phyloP scores from a whole-genome alignment of 2,329 filamentous ascomycete species.

The Paecilomyces sp. region DNA sequence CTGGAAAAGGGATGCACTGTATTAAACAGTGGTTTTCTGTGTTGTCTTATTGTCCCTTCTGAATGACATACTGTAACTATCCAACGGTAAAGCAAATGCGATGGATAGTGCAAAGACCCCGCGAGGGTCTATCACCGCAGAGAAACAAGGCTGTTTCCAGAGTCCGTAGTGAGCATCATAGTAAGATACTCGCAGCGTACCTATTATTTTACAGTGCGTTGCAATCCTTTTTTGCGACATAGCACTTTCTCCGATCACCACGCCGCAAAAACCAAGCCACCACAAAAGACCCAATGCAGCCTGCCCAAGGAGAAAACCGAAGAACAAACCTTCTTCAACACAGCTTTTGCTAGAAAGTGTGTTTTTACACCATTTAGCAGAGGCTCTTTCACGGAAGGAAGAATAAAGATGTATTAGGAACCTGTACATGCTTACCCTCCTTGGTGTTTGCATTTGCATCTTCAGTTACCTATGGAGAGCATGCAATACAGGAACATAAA shows the following conservation, averaged over 20 bases:
- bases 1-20: not conserved
- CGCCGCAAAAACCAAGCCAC: too few species aligned
- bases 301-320: not conserved
- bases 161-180: too few species aligned
- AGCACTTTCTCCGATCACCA: too few species aligned
- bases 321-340: not conserved
- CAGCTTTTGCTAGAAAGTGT: not conserved
- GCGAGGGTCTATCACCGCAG: not conserved
- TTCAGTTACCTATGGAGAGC: not conserved
- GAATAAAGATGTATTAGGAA: not conserved
- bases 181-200: too few species aligned
- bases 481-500: not conserved
- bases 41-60: not conserved
- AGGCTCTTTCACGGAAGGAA: not conserved
- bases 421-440: not conserved
- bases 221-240: too few species aligned
- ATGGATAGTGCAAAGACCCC: not conserved
- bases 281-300: too few species aligned
- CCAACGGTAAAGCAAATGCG: not conserved
- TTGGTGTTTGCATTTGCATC: not conserved
- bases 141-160: not conserved
- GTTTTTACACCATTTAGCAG: not conserved
- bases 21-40: not conserved
- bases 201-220: too few species aligned
- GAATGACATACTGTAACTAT: not conserved